Evolutionary conservation across 306 rosid genomes (phyloP), one percentile per base, ranked within the genome.

Genomic region (Trifolium dubium): DNA sequence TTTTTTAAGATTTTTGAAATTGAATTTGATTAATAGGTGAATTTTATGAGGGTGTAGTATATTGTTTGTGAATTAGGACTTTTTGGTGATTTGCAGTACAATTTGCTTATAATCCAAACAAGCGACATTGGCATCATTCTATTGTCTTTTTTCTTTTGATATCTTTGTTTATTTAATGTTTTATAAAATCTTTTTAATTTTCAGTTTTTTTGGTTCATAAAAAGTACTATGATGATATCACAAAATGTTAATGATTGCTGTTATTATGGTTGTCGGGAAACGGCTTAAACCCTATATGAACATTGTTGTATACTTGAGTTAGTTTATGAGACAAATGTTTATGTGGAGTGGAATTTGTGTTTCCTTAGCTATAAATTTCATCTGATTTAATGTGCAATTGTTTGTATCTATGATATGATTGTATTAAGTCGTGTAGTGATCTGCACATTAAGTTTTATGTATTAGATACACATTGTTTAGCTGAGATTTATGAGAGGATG

Each of bases 101-200:
- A 14, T 56, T 79, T 73, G 18, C 35, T 39, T 46, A 3, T 19
- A 46, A 32, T 79, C 64, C 30, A 72, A 54, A 71, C 32, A 32
- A 55, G 18, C 15, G 37, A 53, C 13, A 18, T 6, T 30, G 10
- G 10, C 56, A 29, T 23, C 54, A 4, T 39, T 56, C 63, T 47
- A 41, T 64, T 43, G 67, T 55, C 62, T 79, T 60, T 60, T 19
- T 7, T 53, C 23, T 23, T 23, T 23, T 23, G 23, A 23, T 23
- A 23, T 23, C 23, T 23, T 23, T 23, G 23, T 23, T 23, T 23
- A 23, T 23, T 23, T 23, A 23, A 23, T 23, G 23, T 23, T 23
- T 23, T 23, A 23, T 23, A 23, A 23, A 23, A 23, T 23, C 23
- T 46, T 3, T 44, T 35, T 17, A 41, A 12, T 3, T 4, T 46